A percentile compares a stretch with the other conserved stretches of the same genome.
Conservation (phyloP, 2,329 filamentous ascomycete species). For the Fusarium napiforme region DNA sequence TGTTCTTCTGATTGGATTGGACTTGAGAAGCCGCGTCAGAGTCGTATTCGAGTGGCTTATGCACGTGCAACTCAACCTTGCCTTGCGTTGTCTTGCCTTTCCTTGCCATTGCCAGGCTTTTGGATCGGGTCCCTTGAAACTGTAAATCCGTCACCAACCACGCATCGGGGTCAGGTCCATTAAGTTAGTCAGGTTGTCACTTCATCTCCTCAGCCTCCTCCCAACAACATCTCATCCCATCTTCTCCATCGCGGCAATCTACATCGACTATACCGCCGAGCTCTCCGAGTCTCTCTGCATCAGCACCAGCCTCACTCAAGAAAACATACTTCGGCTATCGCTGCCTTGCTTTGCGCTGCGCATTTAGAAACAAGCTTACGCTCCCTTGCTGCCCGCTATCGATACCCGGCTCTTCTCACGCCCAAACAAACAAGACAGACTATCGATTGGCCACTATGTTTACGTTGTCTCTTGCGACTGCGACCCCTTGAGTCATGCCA, state of each 20-base stretch:
- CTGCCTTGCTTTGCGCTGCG: conserved; percentile 6
- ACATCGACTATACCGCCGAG: conserved; percentile 13
- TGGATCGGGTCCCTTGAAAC: conserved; percentile 34
- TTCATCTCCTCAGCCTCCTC: conserved; percentile 31
- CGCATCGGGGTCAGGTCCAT: conserved; percentile 13
- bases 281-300: background rate
- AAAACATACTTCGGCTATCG: conserved; percentile 6
- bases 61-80: conserved; percentile 39
- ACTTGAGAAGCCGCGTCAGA: conserved; percentile 15
- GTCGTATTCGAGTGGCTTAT: conserved; percentile 28
- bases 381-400: conserved; percentile 31
- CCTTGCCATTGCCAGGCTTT: conserved; percentile 15
- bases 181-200: conserved; percentile 18
- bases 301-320: conserved; percentile 11
- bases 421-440: conserved; percentile 16
- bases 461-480: conserved; percentile 33
- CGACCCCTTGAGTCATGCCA: conserved; percentile 44
- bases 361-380: conserved; percentile 18
- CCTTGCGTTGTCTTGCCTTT: conserved; percentile 3
- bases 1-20: background rate
- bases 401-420: conserved; percentile 16
- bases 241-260: conserved; percentile 4
- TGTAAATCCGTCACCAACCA: conserved; percentile 38
- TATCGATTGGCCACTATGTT: conserved; percentile 38
- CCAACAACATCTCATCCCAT: conserved; percentile 11